phyloP scores from a whole-genome alignment of 495 filamentous ascomycete genomes.

The Opeltia flavorubescens region DNA sequence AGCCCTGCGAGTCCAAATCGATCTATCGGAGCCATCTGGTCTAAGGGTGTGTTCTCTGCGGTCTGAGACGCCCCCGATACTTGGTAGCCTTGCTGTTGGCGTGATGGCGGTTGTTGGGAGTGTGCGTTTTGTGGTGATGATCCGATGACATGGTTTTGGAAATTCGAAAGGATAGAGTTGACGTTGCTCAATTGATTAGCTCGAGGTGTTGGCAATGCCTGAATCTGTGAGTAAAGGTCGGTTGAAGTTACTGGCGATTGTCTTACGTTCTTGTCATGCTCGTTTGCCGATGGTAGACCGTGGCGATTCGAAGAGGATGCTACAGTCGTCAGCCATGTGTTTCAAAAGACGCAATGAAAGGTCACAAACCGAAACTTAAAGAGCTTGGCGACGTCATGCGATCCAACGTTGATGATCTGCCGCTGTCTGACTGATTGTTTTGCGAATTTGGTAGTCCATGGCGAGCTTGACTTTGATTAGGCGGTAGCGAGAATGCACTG shows the following conservation, averaged over 20 bases:
- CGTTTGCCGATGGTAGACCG: slow-evolving; percentile 2
- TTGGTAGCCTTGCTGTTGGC: slow-evolving; percentile 6
- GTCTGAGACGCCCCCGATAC: slow-evolving; percentile 14
- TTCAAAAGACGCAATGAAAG: neutral
- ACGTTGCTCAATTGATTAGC: slow-evolving; percentile 9
- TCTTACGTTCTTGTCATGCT: slow-evolving; percentile 21
- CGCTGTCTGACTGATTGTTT: slow-evolving; percentile 27
- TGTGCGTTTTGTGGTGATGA: slow-evolving; percentile 18
- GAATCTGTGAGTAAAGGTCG: neutral
- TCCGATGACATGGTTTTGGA: slow-evolving; percentile 12
- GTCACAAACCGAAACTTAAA: slow-evolving; percentile 9
- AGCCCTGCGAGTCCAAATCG: slow-evolving; percentile 71
- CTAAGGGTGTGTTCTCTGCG: slow-evolving; percentile 20
- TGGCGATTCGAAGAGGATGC: neutral
- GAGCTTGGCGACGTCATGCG: slow-evolving; percentile 16
- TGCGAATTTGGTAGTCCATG: slow-evolving; percentile 48
- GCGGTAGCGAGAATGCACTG: slow-evolving; percentile 25
- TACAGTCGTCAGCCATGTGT: neutral
- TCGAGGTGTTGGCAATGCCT: slow-evolving; percentile 2
- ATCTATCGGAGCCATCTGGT: slow-evolving; percentile 67
- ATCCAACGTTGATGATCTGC: slow-evolving; percentile 15
- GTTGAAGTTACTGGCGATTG: neutral
- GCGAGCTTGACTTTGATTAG: slow-evolving; percentile 18
- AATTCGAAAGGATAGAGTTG: slow-evolving; percentile 7
- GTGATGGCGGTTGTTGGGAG: slow-evolving; percentile 4